These are phyloP conservation scores for Priceomyces medius DNA, from an alignment of 805 yeast species.

Conservation along the genomic window DNA sequence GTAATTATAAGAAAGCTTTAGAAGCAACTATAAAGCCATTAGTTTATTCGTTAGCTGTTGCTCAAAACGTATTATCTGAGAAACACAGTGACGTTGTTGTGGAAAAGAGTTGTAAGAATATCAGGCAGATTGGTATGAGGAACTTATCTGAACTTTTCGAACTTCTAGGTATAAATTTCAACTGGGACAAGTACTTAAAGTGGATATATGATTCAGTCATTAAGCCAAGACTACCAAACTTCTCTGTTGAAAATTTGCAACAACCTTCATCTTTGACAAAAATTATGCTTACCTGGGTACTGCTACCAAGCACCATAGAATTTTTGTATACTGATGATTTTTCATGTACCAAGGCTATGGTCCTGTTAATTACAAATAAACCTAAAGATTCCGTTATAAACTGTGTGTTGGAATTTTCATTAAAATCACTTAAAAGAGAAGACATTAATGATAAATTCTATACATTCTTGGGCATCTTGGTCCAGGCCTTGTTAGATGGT, in stretches of 20 bases:
- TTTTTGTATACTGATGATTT: slow-evolving; percentile 57
- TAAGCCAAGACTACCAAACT: slow-evolving; percentile 61
- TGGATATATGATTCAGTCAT: slow-evolving; percentile 55
- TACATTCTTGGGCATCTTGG: slow-evolving; percentile 53
- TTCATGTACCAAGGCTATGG: slow-evolving; percentile 54
- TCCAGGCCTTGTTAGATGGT: slow-evolving; percentile 53
- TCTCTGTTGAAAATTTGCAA: slow-evolving; percentile 76
- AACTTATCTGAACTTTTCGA: slow-evolving; percentile 58
- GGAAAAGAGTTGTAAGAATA: slow-evolving; percentile 51
- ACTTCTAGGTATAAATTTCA: slow-evolving; percentile 46
- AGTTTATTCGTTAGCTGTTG: slow-evolving; percentile 50
- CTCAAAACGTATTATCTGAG: slow-evolving; percentile 40
- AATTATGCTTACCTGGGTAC: slow-evolving; percentile 58
- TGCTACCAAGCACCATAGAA: slow-evolving; percentile 40
- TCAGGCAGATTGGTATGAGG: slow-evolving; percentile 68
- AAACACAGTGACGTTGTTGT: slow-evolving; percentile 15
- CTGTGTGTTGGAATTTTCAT: slow-evolving; percentile 54
- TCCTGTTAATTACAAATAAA: slow-evolving; percentile 53
- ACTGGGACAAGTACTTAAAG: slow-evolving; percentile 56
- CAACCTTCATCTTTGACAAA: slow-evolving; percentile 77
- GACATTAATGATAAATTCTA: slow-evolving; percentile 38
- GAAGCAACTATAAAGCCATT: slow-evolving; percentile 56
- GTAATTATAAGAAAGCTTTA: slow-evolving; percentile 49
- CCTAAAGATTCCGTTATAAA: slow-evolving; percentile 68
- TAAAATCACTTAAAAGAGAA: slow-evolving; percentile 37